Evolutionary conservation across 2,329 filamentous ascomycete genomes (phyloP).

Genomic region (Aspergillus jensenii): DNA sequence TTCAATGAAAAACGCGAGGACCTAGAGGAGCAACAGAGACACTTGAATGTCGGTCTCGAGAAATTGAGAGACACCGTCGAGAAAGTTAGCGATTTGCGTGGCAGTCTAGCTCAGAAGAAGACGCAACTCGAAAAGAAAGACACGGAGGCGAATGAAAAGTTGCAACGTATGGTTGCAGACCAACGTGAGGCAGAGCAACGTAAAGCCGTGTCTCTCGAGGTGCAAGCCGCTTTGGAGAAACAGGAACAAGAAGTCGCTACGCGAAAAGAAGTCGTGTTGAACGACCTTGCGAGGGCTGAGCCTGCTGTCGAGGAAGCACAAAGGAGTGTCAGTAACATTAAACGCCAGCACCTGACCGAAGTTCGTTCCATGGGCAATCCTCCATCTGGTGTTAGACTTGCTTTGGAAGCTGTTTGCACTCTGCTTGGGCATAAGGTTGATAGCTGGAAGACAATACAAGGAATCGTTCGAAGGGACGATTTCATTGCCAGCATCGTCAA

Average conservation of each 20-base stretch:
- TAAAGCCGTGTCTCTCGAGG: constrained; percentile 82
- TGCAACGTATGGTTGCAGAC: constrained; percentile 95
- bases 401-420: constrained; percentile 94
- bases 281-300: constrained; percentile 86
- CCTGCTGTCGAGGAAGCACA: constrained; percentile 91
- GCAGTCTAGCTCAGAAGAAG: constrained; percentile 92
- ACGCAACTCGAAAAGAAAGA: constrained; percentile 90
- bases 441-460: constrained; percentile 89
- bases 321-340: constrained; percentile 97
- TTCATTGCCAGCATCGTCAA: constrained; percentile 98
- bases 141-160: constrained; percentile 91
- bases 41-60: constrained; percentile 96
- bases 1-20: constrained; percentile 99
- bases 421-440: constrained; percentile 85
- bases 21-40: constrained; percentile 95
- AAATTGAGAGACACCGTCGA: constrained; percentile 96
- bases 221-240: constrained; percentile 81
- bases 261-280: constrained; percentile 79
- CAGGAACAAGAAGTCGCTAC: constrained; percentile 85
- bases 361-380: constrained; percentile 96
- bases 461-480: constrained; percentile 84
- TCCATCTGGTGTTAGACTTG: constrained; percentile 83
- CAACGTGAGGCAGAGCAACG: constrained; percentile 92
- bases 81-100: constrained; percentile 89
- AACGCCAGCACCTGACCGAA: constrained; percentile 94